These are phyloP conservation scores for Fusarium torulosum DNA, from an alignment of 2,329 filamentous ascomycete species.

Conservation along the genomic window DNA sequence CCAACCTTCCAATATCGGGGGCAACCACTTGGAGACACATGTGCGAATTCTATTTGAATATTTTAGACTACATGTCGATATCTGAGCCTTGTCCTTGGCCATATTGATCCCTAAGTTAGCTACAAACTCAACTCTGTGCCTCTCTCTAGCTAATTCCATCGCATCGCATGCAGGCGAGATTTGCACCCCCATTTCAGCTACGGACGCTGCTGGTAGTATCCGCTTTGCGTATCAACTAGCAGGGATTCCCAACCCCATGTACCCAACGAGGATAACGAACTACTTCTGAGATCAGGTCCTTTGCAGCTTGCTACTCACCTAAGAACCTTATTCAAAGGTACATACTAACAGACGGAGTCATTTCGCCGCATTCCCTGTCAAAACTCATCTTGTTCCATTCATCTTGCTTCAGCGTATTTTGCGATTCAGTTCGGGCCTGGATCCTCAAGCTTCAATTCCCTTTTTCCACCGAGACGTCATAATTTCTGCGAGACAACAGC, in stretches of 20 bases:
- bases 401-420: slow-evolving; percentile 37
- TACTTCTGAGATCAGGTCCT: background rate
- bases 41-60: background rate
- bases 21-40: background rate
- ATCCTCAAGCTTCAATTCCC: slow-evolving; percentile 24
- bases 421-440: slow-evolving; percentile 18
- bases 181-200: slow-evolving; percentile 42
- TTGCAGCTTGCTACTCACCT: background rate
- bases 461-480: slow-evolving; percentile 33
- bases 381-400: slow-evolving; percentile 41
- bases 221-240: slow-evolving; percentile 41
- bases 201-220: slow-evolving; percentile 35
- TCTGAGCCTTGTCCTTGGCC: background rate
- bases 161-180: slow-evolving; percentile 45
- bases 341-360: slow-evolving; percentile 34
- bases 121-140: slow-evolving; percentile 19
- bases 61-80: background rate
- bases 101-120: slow-evolving; percentile 26
- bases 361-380: slow-evolving; percentile 34
- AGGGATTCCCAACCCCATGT: slow-evolving; percentile 29
- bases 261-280: slow-evolving; percentile 29
- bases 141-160: slow-evolving; percentile 41
- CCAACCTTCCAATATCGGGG: slow-evolving; percentile 2
- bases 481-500: slow-evolving; percentile 20
- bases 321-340: slow-evolving; percentile 28